These are phyloP conservation scores for Larix sibirica DNA, from an alignment of 83 land plant genomes.

Conservation along the genomic window DNA sequence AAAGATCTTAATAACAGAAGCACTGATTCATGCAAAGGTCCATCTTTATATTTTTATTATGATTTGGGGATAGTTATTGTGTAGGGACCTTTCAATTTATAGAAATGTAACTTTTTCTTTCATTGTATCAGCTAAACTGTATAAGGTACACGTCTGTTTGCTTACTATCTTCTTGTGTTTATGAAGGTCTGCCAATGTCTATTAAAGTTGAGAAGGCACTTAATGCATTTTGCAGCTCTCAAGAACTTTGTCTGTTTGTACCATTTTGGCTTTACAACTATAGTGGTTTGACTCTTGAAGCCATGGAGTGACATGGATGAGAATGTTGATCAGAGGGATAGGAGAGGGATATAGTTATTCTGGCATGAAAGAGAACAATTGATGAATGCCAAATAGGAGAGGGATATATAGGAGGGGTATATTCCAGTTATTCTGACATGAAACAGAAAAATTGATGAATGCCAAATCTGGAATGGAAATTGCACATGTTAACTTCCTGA, in stretches of 20 bases:
- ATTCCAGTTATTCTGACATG: constrained; percentile 42
- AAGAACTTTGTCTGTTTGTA: constrained; percentile 71
- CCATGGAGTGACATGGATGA: constrained; percentile 46
- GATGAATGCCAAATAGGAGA: constrained; percentile 1
- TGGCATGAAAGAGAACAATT: constrained; percentile 12
- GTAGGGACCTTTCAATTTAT: neutral
- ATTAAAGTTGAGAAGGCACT: constrained; percentile 61
- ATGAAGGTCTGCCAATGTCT: constrained; percentile 50
- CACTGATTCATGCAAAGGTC: constrained; percentile 59
- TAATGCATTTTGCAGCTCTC: constrained; percentile 74
- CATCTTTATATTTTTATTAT: constrained; percentile 5
- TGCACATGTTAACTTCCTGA: constrained; percentile 7
- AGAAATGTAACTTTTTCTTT: neutral
- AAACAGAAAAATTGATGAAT: constrained; percentile 4
- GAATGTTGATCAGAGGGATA: constrained; percentile 12
- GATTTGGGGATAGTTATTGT: neutral
- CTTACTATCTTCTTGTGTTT: neutral
- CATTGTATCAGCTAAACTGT: neutral
- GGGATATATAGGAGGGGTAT: constrained; percentile 18
- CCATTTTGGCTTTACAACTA: constrained; percentile 95
- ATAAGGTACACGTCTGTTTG: neutral
- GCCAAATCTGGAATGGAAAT: constrained; percentile 39
- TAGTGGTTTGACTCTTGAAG: constrained; percentile 53
- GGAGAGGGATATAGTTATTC: constrained; percentile 54
- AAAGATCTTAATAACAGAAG: too few species aligned